Conservation (phyloP, 2,329 filamentous ascomycete species). For the Neoscytalidium dimidiatum region DNA sequence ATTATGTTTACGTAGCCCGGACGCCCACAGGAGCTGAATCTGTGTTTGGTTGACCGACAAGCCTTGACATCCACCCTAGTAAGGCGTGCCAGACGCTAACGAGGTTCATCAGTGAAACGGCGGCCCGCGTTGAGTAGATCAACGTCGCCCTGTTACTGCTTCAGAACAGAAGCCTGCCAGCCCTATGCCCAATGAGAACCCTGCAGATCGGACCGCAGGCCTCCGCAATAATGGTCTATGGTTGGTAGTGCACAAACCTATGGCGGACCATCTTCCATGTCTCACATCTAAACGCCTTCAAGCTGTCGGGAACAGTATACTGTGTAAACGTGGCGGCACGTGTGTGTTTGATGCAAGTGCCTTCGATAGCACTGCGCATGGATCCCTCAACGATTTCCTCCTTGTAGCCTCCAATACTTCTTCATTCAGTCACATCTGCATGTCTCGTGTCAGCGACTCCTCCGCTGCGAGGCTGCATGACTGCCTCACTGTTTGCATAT, state of each 20-base stretch:
- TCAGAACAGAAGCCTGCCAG: not conserved
- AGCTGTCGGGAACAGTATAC: not conserved
- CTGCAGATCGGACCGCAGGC: not conserved
- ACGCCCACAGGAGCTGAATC: not conserved
- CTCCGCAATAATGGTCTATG: not conserved
- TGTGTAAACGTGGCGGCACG: not conserved
- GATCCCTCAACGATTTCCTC: too few species aligned
- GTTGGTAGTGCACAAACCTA: not conserved
- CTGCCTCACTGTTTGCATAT: not conserved
- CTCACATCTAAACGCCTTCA: not conserved
- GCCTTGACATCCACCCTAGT: not conserved
- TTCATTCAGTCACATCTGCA: not conserved
- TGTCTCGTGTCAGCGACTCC: not conserved
- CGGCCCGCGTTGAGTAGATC: slow-evolving; percentile 3
- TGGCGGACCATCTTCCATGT: not conserved
- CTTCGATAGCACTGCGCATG: too few species aligned
- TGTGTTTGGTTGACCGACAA: slow-evolving; percentile 3
- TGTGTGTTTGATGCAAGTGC: not conserved
- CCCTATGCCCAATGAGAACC: not conserved
- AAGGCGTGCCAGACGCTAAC: not conserved
- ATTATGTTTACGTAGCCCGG: not conserved
- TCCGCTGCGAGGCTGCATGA: not conserved
- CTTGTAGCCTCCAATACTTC: not conserved
- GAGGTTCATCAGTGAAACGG: not conserved
- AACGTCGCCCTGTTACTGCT: not conserved